phyloP scores from a whole-genome alignment of 2,329 filamentous ascomycete genomes.

The Epichloe uncinata region DNA sequence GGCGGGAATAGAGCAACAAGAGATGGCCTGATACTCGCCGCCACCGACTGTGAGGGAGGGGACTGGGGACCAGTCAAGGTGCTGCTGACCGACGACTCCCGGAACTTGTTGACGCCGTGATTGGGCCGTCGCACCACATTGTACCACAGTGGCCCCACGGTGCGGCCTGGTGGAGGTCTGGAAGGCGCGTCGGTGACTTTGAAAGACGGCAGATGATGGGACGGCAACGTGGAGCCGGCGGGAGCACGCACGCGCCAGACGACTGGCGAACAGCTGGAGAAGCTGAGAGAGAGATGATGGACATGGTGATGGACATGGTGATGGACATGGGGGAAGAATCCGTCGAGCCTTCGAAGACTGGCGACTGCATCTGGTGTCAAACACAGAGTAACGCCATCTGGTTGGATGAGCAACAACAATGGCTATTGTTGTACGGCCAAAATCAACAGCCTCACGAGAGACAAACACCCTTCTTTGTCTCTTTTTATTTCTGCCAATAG shows the following conservation, averaged over 20 bases:
- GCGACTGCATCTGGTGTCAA: no score
- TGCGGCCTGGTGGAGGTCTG: no score
- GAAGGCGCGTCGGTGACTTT: no score
- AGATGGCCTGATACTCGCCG: not conserved
- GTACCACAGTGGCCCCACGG: no score
- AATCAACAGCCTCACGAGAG: not conserved
- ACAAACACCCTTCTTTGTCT: not conserved
- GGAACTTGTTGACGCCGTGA: no score
- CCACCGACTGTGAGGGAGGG: no score
- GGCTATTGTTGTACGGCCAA: no score
- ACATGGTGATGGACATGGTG: no score
- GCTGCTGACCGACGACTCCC: not conserved
- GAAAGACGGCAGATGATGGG: not conserved
- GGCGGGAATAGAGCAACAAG: not conserved
- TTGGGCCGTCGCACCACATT: not conserved
- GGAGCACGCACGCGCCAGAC: not conserved
- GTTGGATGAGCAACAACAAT: no score
- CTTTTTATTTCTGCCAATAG: not conserved
- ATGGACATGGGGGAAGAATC: not conserved
- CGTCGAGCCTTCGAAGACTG: no score
- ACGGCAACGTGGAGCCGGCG: not conserved
- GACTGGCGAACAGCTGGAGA: not conserved
- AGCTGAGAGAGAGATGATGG: not conserved
- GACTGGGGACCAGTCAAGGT: no score
- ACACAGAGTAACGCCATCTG: no score